Percentiles rank a stretch among this genome's conserved stretches.
These are phyloP conservation scores for Polyporus tsugae DNA, from an alignment of 1,284 basidiomycete genomes.

Conservation along the genomic window DNA sequence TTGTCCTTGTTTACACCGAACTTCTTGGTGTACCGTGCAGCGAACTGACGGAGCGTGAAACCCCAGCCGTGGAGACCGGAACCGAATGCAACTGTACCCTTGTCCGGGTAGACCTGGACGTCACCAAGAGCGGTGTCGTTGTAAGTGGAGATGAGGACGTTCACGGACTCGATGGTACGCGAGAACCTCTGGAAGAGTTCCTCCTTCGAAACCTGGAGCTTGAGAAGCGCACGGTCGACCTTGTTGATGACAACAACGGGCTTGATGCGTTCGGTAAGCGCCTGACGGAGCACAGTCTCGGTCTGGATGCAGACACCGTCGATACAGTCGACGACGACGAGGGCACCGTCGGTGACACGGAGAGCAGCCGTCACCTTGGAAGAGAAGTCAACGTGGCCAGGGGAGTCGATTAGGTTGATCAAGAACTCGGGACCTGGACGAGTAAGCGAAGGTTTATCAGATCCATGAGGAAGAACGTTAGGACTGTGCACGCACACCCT, in stretches of 20 bases:
- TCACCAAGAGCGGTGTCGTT: constrained; percentile 95
- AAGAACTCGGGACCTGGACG: constrained; percentile 91
- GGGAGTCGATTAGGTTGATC: constrained; percentile 99
- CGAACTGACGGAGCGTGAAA: constrained; percentile 99
- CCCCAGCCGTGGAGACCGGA: constrained; percentile 99
- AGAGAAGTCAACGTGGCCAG: constrained; percentile 99
- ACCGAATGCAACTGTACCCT: constrained; percentile 98
- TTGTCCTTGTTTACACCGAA: constrained; percentile 99
- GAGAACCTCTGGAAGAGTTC: constrained; percentile 98
- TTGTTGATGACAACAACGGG: constrained; percentile 99
- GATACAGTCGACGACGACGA: constrained; percentile 99
- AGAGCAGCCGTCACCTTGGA: constrained; percentile 99
- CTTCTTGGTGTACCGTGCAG: constrained; percentile 95
- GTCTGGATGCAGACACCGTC: constrained; percentile 99
- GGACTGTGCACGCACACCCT: constrained; percentile 59
- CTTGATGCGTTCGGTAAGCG: constrained; percentile 98
- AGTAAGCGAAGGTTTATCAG: constrained; percentile 33
- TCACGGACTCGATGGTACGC: constrained; percentile 97
- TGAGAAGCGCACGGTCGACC: constrained; percentile 99
- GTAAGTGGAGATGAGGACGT: constrained; percentile 99
- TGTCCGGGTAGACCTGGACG: constrained; percentile 98
- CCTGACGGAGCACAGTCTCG: constrained; percentile 98
- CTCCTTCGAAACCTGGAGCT: constrained; percentile 98
- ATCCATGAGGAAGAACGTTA: constrained; percentile 27
- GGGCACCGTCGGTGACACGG: constrained; percentile 98